These are phyloP conservation scores for Cubamyces lactineus DNA, from an alignment of 768 basidiomycete genomes.

Conservation along the genomic window DNA sequence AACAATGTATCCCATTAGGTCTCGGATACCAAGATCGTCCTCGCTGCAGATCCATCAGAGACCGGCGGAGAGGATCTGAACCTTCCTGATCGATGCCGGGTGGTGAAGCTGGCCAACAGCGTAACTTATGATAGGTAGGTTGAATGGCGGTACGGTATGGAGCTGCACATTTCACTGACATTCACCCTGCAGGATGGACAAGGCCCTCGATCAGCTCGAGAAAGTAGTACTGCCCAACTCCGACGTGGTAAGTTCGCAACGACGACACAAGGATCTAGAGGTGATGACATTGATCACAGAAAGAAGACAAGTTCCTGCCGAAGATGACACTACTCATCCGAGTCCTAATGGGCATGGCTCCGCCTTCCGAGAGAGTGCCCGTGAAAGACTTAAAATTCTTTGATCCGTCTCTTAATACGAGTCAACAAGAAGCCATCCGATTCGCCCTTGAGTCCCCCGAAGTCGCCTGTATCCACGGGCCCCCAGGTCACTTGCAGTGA, in stretches of 20 bases:
- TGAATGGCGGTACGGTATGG: neutral
- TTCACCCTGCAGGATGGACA: constrained; percentile 70
- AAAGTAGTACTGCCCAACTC: constrained; percentile 38
- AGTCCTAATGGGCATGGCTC: constrained; percentile 70
- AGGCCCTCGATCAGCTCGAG: constrained; percentile 71
- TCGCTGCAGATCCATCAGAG: constrained; percentile 74
- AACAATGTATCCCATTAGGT: constrained; percentile 49
- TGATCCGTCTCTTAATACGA: constrained; percentile 75
- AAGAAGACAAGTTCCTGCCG: constrained; percentile 46
- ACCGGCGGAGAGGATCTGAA: constrained; percentile 66
- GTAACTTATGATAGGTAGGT: constrained; percentile 84
- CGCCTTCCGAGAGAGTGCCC: constrained; percentile 44
- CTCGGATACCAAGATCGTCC: constrained; percentile 77
- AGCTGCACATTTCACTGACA: neutral
- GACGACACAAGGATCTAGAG: neutral
- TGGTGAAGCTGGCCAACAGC: constrained; percentile 90
- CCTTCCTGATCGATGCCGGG: constrained; percentile 80
- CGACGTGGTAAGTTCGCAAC: constrained; percentile 16
- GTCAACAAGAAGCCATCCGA: constrained; percentile 81
- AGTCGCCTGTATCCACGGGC: constrained; percentile 93
- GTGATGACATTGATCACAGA: constrained; percentile 23
- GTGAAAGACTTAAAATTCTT: constrained; percentile 61
- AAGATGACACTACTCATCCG: constrained; percentile 57
- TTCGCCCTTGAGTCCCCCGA: constrained; percentile 83
- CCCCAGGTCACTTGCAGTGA: constrained; percentile 67